A percentile compares a stretch with the other conserved stretches of the same genome.
These are phyloP conservation scores for Phytophthora niederhauseri DNA, from an alignment of 352 stramenopile genomes.

Conservation along the genomic window DNA sequence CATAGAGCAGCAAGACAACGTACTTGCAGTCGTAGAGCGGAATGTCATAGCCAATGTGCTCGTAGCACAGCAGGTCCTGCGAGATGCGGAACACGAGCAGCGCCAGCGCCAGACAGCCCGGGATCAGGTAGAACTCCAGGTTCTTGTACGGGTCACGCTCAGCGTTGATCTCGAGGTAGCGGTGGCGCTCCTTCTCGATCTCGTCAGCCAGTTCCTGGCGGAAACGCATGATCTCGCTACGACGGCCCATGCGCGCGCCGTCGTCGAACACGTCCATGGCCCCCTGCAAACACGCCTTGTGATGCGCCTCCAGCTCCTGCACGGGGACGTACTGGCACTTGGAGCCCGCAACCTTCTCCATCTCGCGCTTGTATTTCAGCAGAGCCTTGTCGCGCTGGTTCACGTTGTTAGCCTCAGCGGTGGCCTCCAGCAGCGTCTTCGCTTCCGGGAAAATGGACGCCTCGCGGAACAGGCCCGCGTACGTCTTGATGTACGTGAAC, in stretches of 20 bases:
- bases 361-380: constrained; percentile 93
- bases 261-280: constrained; percentile 93
- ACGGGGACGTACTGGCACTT: constrained; percentile 90
- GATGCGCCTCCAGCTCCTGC: constrained; percentile 91
- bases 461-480: constrained; percentile 96
- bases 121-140: constrained; percentile 94
- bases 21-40: constrained; percentile 93
- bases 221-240: constrained; percentile 91
- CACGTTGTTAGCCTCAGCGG: constrained; percentile 97
- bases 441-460: constrained; percentile 97
- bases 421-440: constrained; percentile 97
- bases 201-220: constrained; percentile 83
- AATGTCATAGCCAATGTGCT: constrained; percentile 85
- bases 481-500: constrained; percentile 96
- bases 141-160: constrained; percentile 96
- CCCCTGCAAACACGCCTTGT: constrained; percentile 81
- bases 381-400: constrained; percentile 92
- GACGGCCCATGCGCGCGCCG: constrained; percentile 96
- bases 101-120: constrained; percentile 87
- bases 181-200: constrained; percentile 90
- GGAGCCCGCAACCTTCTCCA: constrained; percentile 91
- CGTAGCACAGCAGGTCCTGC: constrained; percentile 86
- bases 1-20: constrained; percentile 29
- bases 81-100: constrained; percentile 91
- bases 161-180: constrained; percentile 95